Evolutionary conservation across 192 early-diverging fungal species (phyloP).

Genomic region (Pecoramyces ruminantium): DNA sequence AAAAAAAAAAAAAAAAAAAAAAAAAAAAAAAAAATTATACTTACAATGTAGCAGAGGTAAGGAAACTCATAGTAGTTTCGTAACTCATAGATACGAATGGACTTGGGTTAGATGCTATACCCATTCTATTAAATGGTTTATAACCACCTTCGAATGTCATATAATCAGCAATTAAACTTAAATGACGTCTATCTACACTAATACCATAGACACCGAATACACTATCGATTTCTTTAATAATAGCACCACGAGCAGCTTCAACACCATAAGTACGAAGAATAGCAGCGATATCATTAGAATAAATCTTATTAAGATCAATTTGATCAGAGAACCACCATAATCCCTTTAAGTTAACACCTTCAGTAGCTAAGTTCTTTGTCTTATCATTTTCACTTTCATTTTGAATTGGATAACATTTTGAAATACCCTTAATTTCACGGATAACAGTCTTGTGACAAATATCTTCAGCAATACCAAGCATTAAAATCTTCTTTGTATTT

Average conservation of each 20-base stretch:
- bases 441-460: conserved; percentile 58
- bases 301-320: conserved; percentile 72
- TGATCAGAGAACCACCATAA: conserved; percentile 66
- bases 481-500: conserved; percentile 79
- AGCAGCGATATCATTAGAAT: conserved; percentile 95
- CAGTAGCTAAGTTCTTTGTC: conserved; percentile 53
- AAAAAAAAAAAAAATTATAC: not conserved
- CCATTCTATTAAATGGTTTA: conserved; percentile 94
- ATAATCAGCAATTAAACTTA: conserved; percentile 92
- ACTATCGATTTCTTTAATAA: conserved; percentile 76
- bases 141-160: conserved; percentile 99
- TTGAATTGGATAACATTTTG: conserved; percentile 57
- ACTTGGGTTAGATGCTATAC: conserved; percentile 75
- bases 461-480: conserved; percentile 73
- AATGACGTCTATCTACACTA: conserved; percentile 80
- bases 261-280: conserved; percentile 88
- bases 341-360: conserved; percentile 80
- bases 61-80: conserved; percentile 89
- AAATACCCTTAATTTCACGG: conserved; percentile 73
- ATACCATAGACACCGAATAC: conserved; percentile 95
- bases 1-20: not conserved
- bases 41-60: conserved; percentile 69
- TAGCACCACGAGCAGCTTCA: conserved; percentile 82
- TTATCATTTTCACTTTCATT: conserved; percentile 66
- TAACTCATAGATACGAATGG: conserved; percentile 98